Evolutionary conservation across 345 rosid genomes (phyloP).

Genomic region (Syzygium aromaticum): DNA sequence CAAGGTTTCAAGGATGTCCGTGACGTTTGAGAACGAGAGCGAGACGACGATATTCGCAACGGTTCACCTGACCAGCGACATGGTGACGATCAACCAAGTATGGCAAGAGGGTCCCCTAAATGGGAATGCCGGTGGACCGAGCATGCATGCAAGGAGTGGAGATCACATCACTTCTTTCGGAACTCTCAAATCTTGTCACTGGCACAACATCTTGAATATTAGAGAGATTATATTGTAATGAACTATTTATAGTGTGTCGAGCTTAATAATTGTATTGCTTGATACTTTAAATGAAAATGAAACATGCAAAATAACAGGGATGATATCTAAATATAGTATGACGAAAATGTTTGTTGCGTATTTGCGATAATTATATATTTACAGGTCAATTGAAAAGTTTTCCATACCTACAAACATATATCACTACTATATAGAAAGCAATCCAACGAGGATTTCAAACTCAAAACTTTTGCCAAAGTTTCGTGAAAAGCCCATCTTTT

Average conservation of each 20-base stretch:
- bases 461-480: not conserved
- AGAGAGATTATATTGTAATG: not conserved
- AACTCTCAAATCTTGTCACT: constrained; percentile 24
- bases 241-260: not conserved
- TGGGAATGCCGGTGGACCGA: not conserved
- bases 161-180: constrained; percentile 17
- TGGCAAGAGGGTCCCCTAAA: constrained; percentile 56
- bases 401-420: not conserved
- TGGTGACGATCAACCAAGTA: constrained; percentile 32
- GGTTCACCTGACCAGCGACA: constrained; percentile 18
- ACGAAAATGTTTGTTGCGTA: not conserved
- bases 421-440: not conserved
- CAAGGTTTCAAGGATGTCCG: constrained; percentile 15
- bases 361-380: not conserved
- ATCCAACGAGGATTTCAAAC: not conserved
- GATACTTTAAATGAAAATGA: not conserved
- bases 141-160: not conserved
- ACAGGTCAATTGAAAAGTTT: not conserved
- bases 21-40: constrained; percentile 6
- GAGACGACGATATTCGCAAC: constrained; percentile 33
- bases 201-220: constrained; percentile 8
- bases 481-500: not conserved
- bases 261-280: not conserved
- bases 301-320: not conserved
- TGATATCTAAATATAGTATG: not conserved